These are phyloP conservation scores for Penicillium manginii DNA, from an alignment of 495 filamentous ascomycete species.

Conservation along the genomic window DNA sequence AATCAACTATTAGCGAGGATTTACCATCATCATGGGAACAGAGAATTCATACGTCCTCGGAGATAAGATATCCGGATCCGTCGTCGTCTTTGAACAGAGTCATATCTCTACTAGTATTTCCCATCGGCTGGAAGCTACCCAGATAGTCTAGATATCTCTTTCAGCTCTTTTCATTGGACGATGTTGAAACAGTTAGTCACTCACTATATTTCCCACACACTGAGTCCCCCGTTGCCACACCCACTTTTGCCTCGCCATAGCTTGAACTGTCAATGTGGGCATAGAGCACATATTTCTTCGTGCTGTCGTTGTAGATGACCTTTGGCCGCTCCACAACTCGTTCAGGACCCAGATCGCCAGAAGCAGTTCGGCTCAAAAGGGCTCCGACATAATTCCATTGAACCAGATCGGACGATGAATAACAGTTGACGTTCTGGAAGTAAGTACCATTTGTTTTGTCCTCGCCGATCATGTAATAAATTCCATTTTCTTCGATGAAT, in stretches of 20 bases:
- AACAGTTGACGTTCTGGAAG: conserved; percentile 65
- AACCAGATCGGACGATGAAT: conserved; percentile 56
- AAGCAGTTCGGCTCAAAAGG: conserved; percentile 50
- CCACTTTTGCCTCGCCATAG: conserved; percentile 67
- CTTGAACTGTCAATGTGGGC: conserved; percentile 67
- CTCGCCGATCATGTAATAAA: conserved; percentile 68
- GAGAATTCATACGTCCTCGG: conserved; percentile 55
- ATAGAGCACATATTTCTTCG: conserved; percentile 59
- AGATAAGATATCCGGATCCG: conserved; percentile 63
- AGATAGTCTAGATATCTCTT: not conserved
- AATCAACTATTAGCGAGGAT: not conserved
- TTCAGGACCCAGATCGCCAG: conserved; percentile 63
- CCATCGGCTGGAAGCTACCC: conserved; percentile 45
- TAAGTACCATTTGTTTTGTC: conserved; percentile 62
- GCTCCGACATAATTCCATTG: conserved; percentile 63
- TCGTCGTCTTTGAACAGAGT: conserved; percentile 65
- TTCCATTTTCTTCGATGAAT: conserved; percentile 54
- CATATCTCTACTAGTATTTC: conserved; percentile 61
- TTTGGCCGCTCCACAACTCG: conserved; percentile 69
- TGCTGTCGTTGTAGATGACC: conserved; percentile 61
- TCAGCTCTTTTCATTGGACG: not conserved
- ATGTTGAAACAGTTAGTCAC: not conserved
- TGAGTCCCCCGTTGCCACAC: conserved; percentile 59
- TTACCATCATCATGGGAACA: not conserved
- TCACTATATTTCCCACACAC: conserved; percentile 62